A percentile compares a stretch with the other conserved stretches of the same genome.
phyloP scores from a whole-genome alignment of 1,139 yeast species.

The Maudiozyma humilis region DNA sequence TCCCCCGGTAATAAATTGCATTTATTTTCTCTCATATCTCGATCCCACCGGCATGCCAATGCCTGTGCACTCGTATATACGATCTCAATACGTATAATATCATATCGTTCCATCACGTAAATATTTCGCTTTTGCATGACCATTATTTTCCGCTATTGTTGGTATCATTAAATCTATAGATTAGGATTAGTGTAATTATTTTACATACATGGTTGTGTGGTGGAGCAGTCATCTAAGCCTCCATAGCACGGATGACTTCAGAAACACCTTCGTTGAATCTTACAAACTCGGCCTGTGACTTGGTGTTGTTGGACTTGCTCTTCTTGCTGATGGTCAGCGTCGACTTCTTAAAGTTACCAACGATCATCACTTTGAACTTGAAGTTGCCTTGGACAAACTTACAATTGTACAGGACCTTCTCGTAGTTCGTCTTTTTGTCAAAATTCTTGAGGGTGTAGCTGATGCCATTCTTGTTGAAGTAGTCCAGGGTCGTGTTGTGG shows the following conservation, averaged over 20 bases:
- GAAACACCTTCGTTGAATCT: slow-evolving; percentile 21
- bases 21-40: too few species aligned
- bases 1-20: background rate
- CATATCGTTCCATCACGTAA: too few species aligned
- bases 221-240: too few species aligned
- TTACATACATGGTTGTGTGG: too few species aligned
- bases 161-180: background rate
- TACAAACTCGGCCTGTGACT: slow-evolving; percentile 15
- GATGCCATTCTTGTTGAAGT: slow-evolving; percentile 24
- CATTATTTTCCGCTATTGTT: too few species aligned
- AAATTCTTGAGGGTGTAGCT: slow-evolving; percentile 21
- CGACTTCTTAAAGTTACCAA: slow-evolving; percentile 7
- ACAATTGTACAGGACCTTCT: slow-evolving; percentile 26
- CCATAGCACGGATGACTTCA: slow-evolving; percentile 38
- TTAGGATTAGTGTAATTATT: background rate
- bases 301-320: slow-evolving; percentile 8
- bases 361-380: slow-evolving; percentile 23
- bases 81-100: too few species aligned
- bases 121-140: too few species aligned
- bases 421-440: slow-evolving; percentile 17
- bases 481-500: slow-evolving; percentile 22
- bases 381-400: slow-evolving; percentile 22
- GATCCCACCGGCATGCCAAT: too few species aligned
- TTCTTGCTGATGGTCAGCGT: slow-evolving; percentile 19
- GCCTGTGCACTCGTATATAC: too few species aligned